These are phyloP conservation scores for Prunus padus DNA, from an alignment of 306 rosid species.

Conservation along the genomic window DNA sequence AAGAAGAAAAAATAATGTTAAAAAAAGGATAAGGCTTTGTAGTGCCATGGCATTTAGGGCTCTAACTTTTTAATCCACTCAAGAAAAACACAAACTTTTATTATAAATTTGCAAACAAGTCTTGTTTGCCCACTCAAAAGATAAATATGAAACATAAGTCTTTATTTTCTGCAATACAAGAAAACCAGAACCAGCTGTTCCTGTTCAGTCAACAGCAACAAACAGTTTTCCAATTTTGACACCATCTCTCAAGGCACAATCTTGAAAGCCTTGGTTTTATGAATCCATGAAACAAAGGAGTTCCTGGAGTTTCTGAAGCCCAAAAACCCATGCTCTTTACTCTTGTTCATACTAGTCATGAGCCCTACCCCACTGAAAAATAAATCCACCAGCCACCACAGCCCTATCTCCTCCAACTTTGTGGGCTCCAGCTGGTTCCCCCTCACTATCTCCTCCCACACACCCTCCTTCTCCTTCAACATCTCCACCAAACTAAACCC, in stretches of 20 bases:
- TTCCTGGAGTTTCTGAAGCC: constrained; percentile 52
- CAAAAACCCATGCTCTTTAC: constrained; percentile 44
- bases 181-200: too few species aligned
- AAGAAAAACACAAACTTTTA: too few species aligned
- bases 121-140: too few species aligned
- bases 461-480: constrained; percentile 49
- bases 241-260: constrained; percentile 34
- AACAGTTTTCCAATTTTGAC: too few species aligned
- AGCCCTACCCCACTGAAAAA: neutral
- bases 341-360: constrained; percentile 40
- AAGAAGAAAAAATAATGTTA: too few species aligned
- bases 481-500: constrained; percentile 31
- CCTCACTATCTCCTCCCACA: constrained; percentile 60
- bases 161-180: too few species aligned
- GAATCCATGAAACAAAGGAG: constrained; percentile 39
- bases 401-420: neutral
- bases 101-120: too few species aligned
- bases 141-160: too few species aligned
- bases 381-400: constrained; percentile 26
- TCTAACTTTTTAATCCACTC: too few species aligned
- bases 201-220: too few species aligned
- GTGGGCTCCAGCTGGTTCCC: constrained; percentile 37
- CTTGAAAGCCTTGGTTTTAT: constrained; percentile 36
- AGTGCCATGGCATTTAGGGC: too few species aligned
- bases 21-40: too few species aligned